Evolutionary conservation across 2,329 filamentous ascomycete genomes (phyloP).

Genomic region (Aureobasidium sp.): DNA sequence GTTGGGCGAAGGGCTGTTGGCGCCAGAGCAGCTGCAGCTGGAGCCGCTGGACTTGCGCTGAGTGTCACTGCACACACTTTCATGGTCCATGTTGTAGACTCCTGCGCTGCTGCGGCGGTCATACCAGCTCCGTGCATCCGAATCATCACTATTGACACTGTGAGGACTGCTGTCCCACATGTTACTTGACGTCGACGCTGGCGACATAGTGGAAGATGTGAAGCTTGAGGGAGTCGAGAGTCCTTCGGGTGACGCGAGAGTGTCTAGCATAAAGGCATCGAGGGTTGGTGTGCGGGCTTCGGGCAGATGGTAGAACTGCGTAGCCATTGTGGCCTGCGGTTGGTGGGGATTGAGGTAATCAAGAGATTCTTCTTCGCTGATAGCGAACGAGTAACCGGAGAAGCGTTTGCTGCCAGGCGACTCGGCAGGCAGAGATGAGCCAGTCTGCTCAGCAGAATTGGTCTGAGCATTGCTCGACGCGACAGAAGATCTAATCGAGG

Average conservation of each 20-base stretch:
- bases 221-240: conserved; percentile 1
- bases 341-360: conserved; percentile 4
- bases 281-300: conserved; percentile 16
- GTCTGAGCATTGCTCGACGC: not conserved
- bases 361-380: conserved; percentile 8
- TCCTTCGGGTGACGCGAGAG: not conserved
- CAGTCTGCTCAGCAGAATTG: not conserved
- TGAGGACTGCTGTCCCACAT: not conserved
- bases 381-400: not conserved
- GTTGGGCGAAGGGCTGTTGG: not conserved
- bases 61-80: conserved; percentile 5
- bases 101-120: not conserved
- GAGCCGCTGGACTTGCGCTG: conserved; percentile 1
- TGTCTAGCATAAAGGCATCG: conserved; percentile 14
- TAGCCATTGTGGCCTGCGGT: not conserved
- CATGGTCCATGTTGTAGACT: conserved; percentile 15
- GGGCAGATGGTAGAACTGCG: not conserved
- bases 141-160: not conserved
- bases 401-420: not conserved
- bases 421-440: not conserved
- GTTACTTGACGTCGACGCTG: not conserved
- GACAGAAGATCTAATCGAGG: not conserved
- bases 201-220: not conserved
- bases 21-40: not conserved
- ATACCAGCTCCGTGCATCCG: not conserved